Evolutionary conservation across 129 eudicot species (phyloP).

Genomic region (Mikania micrantha): DNA sequence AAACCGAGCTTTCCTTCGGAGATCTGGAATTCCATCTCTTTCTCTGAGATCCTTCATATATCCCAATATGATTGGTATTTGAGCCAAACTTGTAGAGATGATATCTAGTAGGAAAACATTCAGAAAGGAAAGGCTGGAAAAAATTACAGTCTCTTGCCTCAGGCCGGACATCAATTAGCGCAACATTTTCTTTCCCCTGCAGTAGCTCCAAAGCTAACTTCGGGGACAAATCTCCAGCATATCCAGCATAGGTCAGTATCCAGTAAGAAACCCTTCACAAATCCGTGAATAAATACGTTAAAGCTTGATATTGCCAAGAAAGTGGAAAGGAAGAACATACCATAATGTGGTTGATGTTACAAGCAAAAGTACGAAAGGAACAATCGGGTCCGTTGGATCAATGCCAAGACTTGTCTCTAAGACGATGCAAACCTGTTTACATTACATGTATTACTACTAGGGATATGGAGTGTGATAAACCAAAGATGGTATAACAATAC

Average conservation of each 20-base stretch:
- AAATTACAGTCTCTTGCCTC: slow-evolving; percentile 89
- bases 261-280: slow-evolving; percentile 75
- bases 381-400: slow-evolving; percentile 78
- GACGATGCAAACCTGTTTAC: slow-evolving; percentile 45
- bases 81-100: slow-evolving; percentile 16
- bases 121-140: slow-evolving; percentile 44
- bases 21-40: slow-evolving; percentile 97
- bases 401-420: slow-evolving; percentile 64
- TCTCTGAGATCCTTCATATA: slow-evolving; percentile 73
- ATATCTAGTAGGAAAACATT: neutral
- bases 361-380: slow-evolving; percentile 57
- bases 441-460: neutral
- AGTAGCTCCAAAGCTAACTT: slow-evolving; percentile 56
- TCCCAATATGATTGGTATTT: slow-evolving; percentile 1
- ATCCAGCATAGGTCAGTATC: slow-evolving; percentile 78
- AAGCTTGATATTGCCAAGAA: neutral
- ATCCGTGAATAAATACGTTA: slow-evolving; percentile 37
- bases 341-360: slow-evolving; percentile 72
- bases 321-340: slow-evolving; percentile 33
- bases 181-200: slow-evolving; percentile 54
- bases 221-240: slow-evolving; percentile 91
- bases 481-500: neutral
- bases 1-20: slow-evolving; percentile 78
- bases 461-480: neutral
- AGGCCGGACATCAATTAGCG: slow-evolving; percentile 90